Evolutionary conservation across 306 rosid genomes (phyloP), one percentile per base, ranked within the genome.

Genomic region (Datisca glomerata): DNA sequence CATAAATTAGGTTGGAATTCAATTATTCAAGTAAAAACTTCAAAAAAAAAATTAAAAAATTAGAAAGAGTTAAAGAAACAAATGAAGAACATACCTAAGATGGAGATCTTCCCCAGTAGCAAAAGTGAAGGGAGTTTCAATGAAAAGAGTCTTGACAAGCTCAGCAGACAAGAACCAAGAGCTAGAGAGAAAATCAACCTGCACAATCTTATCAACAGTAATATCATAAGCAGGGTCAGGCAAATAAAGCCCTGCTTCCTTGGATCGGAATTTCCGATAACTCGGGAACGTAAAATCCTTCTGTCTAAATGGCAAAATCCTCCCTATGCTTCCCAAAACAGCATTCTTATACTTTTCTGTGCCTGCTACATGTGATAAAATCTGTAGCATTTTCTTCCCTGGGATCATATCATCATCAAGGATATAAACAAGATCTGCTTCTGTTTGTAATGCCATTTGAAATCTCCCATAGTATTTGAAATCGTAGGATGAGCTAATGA

Each of bases 381-480:
- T 84, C 91, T 89, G 81, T 18, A 89, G 53, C 98, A 89, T 89
- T 67, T 74, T 84, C 66, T 43, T 70, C 0, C 98, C 95, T 0
- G 98, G 98, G 39, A 89, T 89, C 93, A 89, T 84, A 64, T 84
- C 98, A 49, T 89, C 98, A 37, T 89, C 98, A 18, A 80, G 55
- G 35, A 89, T 56, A 21, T 89, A 89, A 2, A 84, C 96, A 16
- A 89, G 66, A 60, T 89, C 92, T 9, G 81, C 86, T 49, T 80
- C 86, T 1, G 95, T 84, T 60, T 89, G 95, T 15, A 84, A 59
- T 25, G 98, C 95, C 75, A 89, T 77, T 38, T 89, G 98, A 45
- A 89, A 89, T 57, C 98, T 75, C 35, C 98, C 98, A 33, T 89
- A 89, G 84, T 89, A 89, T 76, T 84, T 89, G 70, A 89, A 89